Base-by-base conservation (phyloP, 495 filamentous ascomycete genomes). In the Hyphodiscus hymeniophilus region DNA sequence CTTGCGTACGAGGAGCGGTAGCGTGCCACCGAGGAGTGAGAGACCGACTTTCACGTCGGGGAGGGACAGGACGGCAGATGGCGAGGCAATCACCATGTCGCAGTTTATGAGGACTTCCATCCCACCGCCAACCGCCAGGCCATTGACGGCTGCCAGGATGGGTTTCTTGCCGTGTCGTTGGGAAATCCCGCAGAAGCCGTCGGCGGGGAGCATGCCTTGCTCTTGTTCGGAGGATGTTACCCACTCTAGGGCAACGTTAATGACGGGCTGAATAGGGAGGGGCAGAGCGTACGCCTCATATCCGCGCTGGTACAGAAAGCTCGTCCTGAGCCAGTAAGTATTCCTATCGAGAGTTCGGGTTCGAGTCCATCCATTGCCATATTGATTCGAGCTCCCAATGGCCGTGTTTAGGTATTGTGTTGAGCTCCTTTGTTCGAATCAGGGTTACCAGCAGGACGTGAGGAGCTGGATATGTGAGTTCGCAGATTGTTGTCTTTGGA, bases 121-220 rank as follows among this genome's bases (percentile, higher is more conserved):
- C 5, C 26, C 26, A 5, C 26, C 26, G 26, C 26, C 26, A 28
- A 28, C 26, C 4, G 26, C 26, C 5, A 28, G 26, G 26, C 26
- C 26, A 10, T 28, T 28, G 26, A 28, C 26, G 5, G 26, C 26
- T 28, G 26, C 26, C 5, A 10, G 4, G 21, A 39, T 39, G 1
- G 36, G 36, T 20, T 39, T 39, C 6, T 21, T 39, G 36, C 36
- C 36, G 21, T 39, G 36, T 1, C 36, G 36, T 11, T 11, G 10
- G 36, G 36, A 39, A 21, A 39, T 39, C 5, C 36, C 36, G 36
- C 36, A 39, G 36, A 39, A 39, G 17, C 36, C 36, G 36, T n/a
- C 11, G 11, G 36, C 15, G 21, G 36, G 16, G 0, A 39, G 21
- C 8, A 16, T 17, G 17, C 36, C 36, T 39, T 39, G 2, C 16